Evolutionary conservation across 2,329 filamentous ascomycete genomes (phyloP).

Genomic region (Arthrobotrys entomopaga): DNA sequence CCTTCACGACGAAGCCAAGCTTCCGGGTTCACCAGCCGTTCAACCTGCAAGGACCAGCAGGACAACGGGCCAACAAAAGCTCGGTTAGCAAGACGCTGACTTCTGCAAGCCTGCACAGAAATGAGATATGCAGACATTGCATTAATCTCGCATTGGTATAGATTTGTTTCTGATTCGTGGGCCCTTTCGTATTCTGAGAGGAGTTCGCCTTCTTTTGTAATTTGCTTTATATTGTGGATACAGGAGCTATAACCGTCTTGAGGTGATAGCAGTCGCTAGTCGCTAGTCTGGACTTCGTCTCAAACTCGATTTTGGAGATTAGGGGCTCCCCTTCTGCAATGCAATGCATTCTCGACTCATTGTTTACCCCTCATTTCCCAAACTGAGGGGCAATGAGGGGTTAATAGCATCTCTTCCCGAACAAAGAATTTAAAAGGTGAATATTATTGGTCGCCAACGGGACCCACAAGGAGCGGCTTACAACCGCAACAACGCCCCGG

Average conservation of each 20-base stretch:
- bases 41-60: conserved; percentile 9
- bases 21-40: neutral
- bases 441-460: neutral
- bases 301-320: conserved; percentile 5
- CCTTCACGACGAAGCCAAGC: conserved; percentile 2
- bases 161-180: conserved; percentile 9
- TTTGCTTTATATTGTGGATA: neutral
- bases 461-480: neutral
- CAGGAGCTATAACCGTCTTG: too few species aligned
- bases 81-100: neutral
- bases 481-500: too few species aligned
- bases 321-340: conserved; percentile 3
- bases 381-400: conserved; percentile 23
- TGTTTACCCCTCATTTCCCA: conserved; percentile 15
- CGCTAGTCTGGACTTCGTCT: conserved; percentile 3
- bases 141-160: conserved; percentile 9
- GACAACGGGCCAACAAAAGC: too few species aligned
- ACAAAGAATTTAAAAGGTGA: too few species aligned
- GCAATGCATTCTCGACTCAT: conserved; percentile 50
- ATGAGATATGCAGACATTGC: neutral
- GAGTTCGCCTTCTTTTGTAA: conserved; percentile 26
- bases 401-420: neutral
- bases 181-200: neutral
- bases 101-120: conserved; percentile 15
- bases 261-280: too few species aligned